Base-by-base conservation (phyloP, 2,329 filamentous ascomycete species). In the Verticillium dahliae region DNA sequence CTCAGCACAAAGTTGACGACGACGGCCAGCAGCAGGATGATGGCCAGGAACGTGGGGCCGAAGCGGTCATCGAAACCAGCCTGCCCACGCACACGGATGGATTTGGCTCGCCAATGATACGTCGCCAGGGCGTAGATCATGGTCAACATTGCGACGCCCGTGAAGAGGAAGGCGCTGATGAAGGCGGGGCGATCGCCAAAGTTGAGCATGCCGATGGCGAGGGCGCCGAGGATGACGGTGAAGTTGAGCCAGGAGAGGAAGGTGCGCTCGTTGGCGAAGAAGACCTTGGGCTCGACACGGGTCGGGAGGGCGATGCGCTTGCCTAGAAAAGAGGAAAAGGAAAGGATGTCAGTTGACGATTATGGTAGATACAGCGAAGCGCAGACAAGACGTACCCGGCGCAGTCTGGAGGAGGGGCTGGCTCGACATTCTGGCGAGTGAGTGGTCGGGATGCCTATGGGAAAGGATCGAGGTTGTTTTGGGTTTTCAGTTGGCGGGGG, bases 181-280 rank as follows among this genome's bases (percentile, higher is more conserved):
- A 95, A 95, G 70, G 94, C 94, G 61, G 96, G 87, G 66, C 88
- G 88, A 78, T 99, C 95, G 73, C 95, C 95, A 71, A 99, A 99
- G 82, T 99, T 99, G 71, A 99, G 88, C 74, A 99, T 92, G 69
- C 95, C 95, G 69, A 99, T 91, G 68, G 95, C 94, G 58, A 99
- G 88, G 66, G 95, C 95, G 72, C 95, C 95, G 65, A 99, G 90
- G 77, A 99, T 94, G 73, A 99, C 93, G 75, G 93, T 97, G 83
- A 98, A 98, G 85, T 99, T 99, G 73, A 99, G 91, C 95, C 95
- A 99, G 78, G 92, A 97, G 72, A 99, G 88, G 76, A 99, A 99
- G 66, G 95, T 99, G 66, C 95, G 92, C 81, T 99, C 95, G 83
- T 99, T 99, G 79, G 95, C 95, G 83, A 99, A 99, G 87, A 98